Base-by-base conservation (phyloP, 352 stramenopile species). In the Globisporangium paroecandrum region DNA sequence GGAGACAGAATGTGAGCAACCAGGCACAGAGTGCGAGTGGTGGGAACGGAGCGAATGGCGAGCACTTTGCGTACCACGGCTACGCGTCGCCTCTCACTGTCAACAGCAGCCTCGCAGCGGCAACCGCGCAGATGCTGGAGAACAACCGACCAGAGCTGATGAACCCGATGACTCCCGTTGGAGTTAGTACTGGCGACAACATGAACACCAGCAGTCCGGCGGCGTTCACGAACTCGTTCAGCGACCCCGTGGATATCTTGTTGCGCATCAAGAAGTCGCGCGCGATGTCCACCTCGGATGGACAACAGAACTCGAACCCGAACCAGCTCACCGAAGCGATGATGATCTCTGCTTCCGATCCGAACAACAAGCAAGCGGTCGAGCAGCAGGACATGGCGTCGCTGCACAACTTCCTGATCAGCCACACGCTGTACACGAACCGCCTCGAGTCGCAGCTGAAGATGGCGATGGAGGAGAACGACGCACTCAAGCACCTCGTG, bases 261-360 rank as follows among this genome's bases (percentile, higher is more conserved):
- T 65, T 92, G 13, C 82, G 81, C 20, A 90, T 92, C 69, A 92
- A 92, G 66, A 87, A 92, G 51, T 92, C 82, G n/a, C 72, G 73
- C 18, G 69, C 75, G 34, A 29, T 59, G 13, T 73, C 72, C 38
- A 61, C 59, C 9, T 63, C 66, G 4, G 67, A 73, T 27, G 34
- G 27, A 9, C 75, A 74, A 49, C 64, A 69, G 15, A 38, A 24
- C 46, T 47, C 58, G 43, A 65, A 47, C 10, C 32, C 56, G 9
- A 56, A 46, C 27, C 62, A 60, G 13, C 51, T 36, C 18, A 47
- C 24, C 68, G 72, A 27, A 61, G 79, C 43, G n/a, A 66, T 79
- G n/a, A 62, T 72, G 24, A 20, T 72, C 67, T 18, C 74, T 69
- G 13, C 72, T 5, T 41, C 55, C 27, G 55, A 60, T 34, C 55